Conservation (phyloP, 805 yeast species). For the Trichomonascus vanleenenianus region DNA sequence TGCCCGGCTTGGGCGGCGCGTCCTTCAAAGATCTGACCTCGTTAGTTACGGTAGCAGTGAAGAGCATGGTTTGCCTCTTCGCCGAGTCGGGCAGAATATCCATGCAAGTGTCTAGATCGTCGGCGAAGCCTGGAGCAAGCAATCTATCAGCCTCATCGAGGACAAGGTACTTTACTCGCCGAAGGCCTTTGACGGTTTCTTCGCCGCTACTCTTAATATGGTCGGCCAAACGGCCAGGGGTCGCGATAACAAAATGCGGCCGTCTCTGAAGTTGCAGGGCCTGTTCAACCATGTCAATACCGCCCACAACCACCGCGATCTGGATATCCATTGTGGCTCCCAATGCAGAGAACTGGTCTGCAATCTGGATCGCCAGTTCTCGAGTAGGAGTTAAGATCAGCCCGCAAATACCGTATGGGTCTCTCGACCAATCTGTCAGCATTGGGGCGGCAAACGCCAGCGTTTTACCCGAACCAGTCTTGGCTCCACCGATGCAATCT, state of each 20-base stretch:
- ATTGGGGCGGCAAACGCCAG: constrained; percentile 98
- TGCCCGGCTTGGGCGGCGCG: constrained; percentile 46
- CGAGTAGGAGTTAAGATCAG: constrained; percentile 79
- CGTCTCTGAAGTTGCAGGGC: constrained; percentile 69
- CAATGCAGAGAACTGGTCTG: constrained; percentile 89
- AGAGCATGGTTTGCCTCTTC: constrained; percentile 77
- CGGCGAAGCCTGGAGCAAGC: constrained; percentile 73
- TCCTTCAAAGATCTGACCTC: constrained; percentile 76
- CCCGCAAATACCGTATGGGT: constrained; percentile 90
- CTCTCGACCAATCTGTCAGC: constrained; percentile 89
- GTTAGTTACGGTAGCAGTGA: constrained; percentile 95
- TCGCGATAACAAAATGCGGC: constrained; percentile 94
- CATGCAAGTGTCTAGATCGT: constrained; percentile 69
- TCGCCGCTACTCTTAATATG: constrained; percentile 84
- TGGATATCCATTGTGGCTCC: constrained; percentile 85
- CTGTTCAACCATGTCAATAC: constrained; percentile 88
- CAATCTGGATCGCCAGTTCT: constrained; percentile 92
- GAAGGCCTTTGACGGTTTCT: constrained; percentile 73
- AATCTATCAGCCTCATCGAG: constrained; percentile 95
- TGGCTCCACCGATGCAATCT: constrained; percentile 97
- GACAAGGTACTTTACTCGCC: constrained; percentile 72
- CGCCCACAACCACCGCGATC: constrained; percentile 85
- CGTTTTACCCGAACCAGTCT: constrained; percentile 97
- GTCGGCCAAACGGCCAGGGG: constrained; percentile 94
- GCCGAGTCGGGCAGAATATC: constrained; percentile 60